Evolutionary conservation across 2,329 filamentous ascomycete genomes (phyloP).

Genomic region (Cyclaneusma minus): DNA sequence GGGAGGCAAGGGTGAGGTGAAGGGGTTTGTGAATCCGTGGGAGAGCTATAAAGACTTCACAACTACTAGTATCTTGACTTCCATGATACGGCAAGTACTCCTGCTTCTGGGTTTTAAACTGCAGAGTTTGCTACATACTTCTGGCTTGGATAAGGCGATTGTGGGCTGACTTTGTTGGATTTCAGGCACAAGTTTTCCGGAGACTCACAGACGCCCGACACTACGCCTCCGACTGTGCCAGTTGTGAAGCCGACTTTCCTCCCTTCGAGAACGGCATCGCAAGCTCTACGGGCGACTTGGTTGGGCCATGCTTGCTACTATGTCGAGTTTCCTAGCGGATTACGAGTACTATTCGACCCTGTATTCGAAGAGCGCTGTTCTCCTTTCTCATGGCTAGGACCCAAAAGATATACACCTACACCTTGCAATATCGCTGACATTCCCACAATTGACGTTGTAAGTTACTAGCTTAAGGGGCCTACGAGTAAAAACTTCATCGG

Average conservation of each 20-base stretch:
- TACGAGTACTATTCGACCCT: constrained; percentile 84
- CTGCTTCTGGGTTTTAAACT: not conserved
- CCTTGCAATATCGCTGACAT: constrained; percentile 69
- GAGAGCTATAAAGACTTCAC: constrained; percentile 28
- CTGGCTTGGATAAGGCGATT: not conserved
- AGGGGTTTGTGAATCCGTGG: constrained; percentile 42
- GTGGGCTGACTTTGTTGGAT: constrained; percentile 2
- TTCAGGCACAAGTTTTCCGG: constrained; percentile 11
- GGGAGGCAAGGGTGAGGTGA: too few species aligned
- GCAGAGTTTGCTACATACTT: not conserved
- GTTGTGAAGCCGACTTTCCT: constrained; percentile 45
- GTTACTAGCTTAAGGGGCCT: constrained; percentile 12
- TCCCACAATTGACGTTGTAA: constrained; percentile 58
- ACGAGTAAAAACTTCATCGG: constrained; percentile 6
- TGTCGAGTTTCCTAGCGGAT: constrained; percentile 72
- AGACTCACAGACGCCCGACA: constrained; percentile 29
- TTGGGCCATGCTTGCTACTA: constrained; percentile 90
- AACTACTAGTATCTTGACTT: constrained; percentile 17
- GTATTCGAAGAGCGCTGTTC: constrained; percentile 82
- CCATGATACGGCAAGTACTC: constrained; percentile 22
- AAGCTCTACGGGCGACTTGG: constrained; percentile 57
- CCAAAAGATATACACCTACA: constrained; percentile 62
- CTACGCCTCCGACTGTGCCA: constrained; percentile 43
- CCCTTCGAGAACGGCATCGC: constrained; percentile 29
- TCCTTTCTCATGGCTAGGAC: constrained; percentile 53